Evolutionary conservation across 208 protist species (phyloP).

Genomic region (Lotmaria passim): DNA sequence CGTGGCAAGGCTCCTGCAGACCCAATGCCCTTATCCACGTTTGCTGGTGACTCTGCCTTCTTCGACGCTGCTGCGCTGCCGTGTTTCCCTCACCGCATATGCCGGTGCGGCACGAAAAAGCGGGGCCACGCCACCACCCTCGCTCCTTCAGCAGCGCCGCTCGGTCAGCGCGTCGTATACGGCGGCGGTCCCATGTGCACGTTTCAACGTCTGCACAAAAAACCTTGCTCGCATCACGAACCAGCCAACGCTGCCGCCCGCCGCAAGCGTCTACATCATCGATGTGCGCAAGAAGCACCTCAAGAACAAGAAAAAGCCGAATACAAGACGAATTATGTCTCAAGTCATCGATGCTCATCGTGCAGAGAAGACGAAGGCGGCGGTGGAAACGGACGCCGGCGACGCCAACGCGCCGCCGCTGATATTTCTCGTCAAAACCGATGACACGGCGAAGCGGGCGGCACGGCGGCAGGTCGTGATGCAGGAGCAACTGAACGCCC

Average conservation of each 20-base stretch:
- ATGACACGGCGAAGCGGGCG: constrained; percentile 33
- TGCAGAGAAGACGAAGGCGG: constrained; percentile 20
- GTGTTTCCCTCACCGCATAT: neutral
- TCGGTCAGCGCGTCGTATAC: constrained; percentile 19
- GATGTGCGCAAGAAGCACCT: constrained; percentile 31
- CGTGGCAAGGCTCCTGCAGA: neutral
- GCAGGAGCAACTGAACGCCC: constrained; percentile 18
- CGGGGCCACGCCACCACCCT: neutral
- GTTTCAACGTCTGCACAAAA: constrained; percentile 27
- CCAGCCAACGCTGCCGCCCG: constrained; percentile 25
- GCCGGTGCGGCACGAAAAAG: neutral
- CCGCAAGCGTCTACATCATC: constrained; percentile 30
- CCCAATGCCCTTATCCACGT: neutral
- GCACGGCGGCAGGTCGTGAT: constrained; percentile 31
- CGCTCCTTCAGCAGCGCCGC: constrained; percentile 11
- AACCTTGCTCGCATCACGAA: constrained; percentile 22
- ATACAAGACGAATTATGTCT: constrained; percentile 13
- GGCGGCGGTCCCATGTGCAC: constrained; percentile 15
- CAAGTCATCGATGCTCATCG: constrained; percentile 25
- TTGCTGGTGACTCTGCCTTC: neutral
- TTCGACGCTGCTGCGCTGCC: neutral
- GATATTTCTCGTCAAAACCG: constrained; percentile 33
- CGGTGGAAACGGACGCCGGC: constrained; percentile 1
- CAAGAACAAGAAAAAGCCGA: constrained; percentile 23
- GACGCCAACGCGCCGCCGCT: constrained; percentile 19